Evolutionary conservation across 176 grass and related monocot genomes (phyloP), one percentile per base, ranked within the genome.

Genomic region (Lolium perenne): DNA sequence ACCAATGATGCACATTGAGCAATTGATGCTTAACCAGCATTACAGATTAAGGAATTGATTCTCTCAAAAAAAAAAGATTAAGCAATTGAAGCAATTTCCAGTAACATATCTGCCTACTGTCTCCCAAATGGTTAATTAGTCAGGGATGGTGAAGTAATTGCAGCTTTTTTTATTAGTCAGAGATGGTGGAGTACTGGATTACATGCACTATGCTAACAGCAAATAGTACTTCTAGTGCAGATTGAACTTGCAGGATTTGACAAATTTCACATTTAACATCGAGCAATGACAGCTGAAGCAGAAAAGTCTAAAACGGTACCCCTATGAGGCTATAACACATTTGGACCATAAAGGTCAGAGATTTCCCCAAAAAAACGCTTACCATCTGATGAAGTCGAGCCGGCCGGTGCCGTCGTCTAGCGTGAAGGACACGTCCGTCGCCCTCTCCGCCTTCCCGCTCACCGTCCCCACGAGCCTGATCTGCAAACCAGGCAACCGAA

Each of bases 321-420:
- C 1, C 41, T 43, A 43, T 43, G 41, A 43, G 41, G 4, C 10
- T 46, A 47, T 13, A 11, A 46, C 43, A 72, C 10, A 72, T 72
- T 18, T 46, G 2, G 40, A 14, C 13, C 43, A 23, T 22, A 48
- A 32, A 65, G 5, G 62, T 2, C 12, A 12, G 62, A 65, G 62
- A 14, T 65, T 65, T 32, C 12, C 20, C 3, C 4, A 10, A 10
- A 76, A 79, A 63, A 15, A 40, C 18, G 0, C 16, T 87, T 1
- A 94, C 97, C 94, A 99, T 93, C 90, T 91, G 57, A 94, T 90
- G 86, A 99, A 91, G 77, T 96, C 92, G 23, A 96, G 83, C 78
- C 97, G 88, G 60, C 92, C 90, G 5, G 97, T 93, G 82, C 97
- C 92, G 45, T 99, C 97, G 32, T 99, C 94, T 11, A 99, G 82